phyloP scores from a whole-genome alignment of 192 early-diverging fungal species.

The Backusella mclennaniae region DNA sequence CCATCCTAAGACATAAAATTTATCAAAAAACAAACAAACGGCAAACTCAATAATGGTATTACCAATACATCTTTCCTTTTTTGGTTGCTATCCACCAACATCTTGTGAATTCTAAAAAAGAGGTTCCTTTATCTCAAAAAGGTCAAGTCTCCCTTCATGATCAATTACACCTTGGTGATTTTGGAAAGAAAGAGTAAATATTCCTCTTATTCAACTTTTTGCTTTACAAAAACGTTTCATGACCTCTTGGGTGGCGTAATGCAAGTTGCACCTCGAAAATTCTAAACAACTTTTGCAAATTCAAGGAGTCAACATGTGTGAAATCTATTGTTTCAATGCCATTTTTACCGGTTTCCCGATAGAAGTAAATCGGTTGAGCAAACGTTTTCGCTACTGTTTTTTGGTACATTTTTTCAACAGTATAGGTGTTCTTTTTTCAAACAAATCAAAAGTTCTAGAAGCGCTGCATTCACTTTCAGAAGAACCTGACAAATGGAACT shows the following conservation, averaged over 20 bases:
- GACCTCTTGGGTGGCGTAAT: neutral
- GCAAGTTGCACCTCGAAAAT: neutral
- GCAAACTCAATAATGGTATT: neutral
- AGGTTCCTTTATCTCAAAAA: neutral
- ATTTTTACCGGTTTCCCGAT: neutral
- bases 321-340: neutral
- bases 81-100: neutral
- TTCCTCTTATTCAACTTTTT: neutral
- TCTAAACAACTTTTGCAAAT: neutral
- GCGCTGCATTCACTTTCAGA: no score
- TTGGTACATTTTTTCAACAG: neutral
- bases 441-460: neutral
- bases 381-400: neutral
- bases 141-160: neutral
- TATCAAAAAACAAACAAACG: neutral
- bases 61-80: neutral
- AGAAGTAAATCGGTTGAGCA: neutral
- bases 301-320: neutral
- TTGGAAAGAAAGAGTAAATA: neutral
- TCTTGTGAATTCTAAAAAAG: neutral
- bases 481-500: no score
- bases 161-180: neutral
- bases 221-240: neutral
- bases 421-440: neutral
- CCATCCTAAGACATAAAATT: neutral